Evolutionary conservation across 805 yeast genomes (phyloP), one percentile per base, ranked within the genome.

Genomic region (Candida xyloterini): DNA sequence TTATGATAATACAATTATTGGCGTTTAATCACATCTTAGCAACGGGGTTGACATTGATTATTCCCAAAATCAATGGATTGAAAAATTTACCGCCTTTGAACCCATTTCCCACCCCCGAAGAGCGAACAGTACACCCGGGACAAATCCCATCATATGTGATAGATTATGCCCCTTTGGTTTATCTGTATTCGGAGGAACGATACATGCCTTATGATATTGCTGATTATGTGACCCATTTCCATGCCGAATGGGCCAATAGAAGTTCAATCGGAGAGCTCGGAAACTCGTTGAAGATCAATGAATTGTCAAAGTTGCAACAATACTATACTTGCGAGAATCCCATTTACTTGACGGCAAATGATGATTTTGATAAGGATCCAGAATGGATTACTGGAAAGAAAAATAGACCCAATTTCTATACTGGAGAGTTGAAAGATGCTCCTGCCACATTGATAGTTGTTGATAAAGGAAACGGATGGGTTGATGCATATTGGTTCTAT

Each of bases 401-500:
- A 15, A 83, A 83, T 52, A 67, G 71, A 38, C 97, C 97, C 2
- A 78, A 77, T 35, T 64, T 82, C 29, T 73, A 78, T 38, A 78
- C 79, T 21, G 97, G 96, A 0, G 73, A 73, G 39, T 80, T 87
- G 18, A 66, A 68, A 38, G 65, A 80, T 48, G 96, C 95, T 0
- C 95, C 96, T 0, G 90, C 95, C 0, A 73, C 82, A 0, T 61
- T 90, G 22, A 73, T 91, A 16, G 90, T 87, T 1, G 90, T 86
- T 0, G 97, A 91, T 56, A 90, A 89, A 58, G 96, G 96, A 2
- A 84, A 88, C 51, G 96, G 95, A 3, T 81, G 93, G 87, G 84
- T 90, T 0, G 99, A 91, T 59, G 87, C 97, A 0, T 91, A 77
- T 59, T 91, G 98, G 97, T 93, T 91, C 60, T 90, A 87, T 57